Evolutionary conservation across 2,329 filamentous ascomycete genomes (phyloP).

Genomic region (Thelonectria discophora): DNA sequence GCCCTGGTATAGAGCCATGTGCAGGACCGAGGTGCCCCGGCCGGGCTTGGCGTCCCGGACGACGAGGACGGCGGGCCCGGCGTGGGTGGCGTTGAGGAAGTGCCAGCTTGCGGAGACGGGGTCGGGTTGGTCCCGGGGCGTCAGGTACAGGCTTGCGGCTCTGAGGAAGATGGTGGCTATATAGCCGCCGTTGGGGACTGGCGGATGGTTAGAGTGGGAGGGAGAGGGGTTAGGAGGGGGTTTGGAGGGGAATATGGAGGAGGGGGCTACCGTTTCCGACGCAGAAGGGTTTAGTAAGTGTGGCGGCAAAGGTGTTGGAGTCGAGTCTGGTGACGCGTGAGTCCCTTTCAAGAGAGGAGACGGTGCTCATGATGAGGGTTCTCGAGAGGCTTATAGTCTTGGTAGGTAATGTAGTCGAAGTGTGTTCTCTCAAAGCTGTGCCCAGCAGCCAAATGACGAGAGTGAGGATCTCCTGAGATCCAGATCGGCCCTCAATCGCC

Average conservation of each 20-base stretch:
- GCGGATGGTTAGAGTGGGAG: conserved; percentile 15
- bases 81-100: conserved; percentile 51
- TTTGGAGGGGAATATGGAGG: too few species aligned
- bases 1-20: conserved; percentile 54
- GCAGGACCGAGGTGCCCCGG: conserved; percentile 52
- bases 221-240: too few species aligned
- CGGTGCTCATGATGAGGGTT: conserved; percentile 4
- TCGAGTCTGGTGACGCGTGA: conserved; percentile 22
- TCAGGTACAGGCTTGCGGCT: conserved; percentile 48
- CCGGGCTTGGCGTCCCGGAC: conserved; percentile 55
- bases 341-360: conserved; percentile 19
- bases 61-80: conserved; percentile 49
- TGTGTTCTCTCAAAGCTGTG: background rate
- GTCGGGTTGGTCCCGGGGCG: conserved; percentile 47
- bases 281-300: conserved; percentile 27
- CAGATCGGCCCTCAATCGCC: background rate
- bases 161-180: conserved; percentile 52
- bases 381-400: background rate
- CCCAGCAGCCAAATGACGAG: background rate
- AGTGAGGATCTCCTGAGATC: background rate
- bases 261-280: conserved; percentile 26
- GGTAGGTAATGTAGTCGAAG: too few species aligned
- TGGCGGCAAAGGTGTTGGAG: conserved; percentile 22
- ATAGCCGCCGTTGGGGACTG: conserved; percentile 59
- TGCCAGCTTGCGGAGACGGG: conserved; percentile 53